Percentiles rank a stretch among this genome's conserved stretches.
These are phyloP conservation scores for Scleroderma citrinum DNA, from an alignment of 768 basidiomycete species.

Conservation along the genomic window DNA sequence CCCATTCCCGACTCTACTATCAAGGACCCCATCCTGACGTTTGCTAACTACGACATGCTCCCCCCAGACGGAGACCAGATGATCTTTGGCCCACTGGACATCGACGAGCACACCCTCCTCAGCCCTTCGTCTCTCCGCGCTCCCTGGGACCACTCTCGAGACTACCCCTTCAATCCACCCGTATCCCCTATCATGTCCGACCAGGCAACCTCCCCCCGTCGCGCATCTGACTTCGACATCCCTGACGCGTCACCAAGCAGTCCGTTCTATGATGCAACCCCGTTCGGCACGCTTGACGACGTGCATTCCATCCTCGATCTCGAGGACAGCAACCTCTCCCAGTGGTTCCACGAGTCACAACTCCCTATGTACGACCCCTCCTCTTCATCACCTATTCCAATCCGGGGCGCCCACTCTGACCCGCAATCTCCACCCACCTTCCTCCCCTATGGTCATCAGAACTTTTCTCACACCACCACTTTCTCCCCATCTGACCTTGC, in stretches of 20 bases:
- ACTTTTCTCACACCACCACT: slow-evolving; percentile 43
- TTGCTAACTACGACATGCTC: slow-evolving; percentile 37
- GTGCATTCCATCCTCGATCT: slow-evolving; percentile 34
- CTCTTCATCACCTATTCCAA: slow-evolving; percentile 59
- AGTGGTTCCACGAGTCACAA: slow-evolving; percentile 65
- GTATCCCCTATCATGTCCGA: slow-evolving; percentile 36
- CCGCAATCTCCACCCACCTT: slow-evolving; percentile 42
- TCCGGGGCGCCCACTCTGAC: slow-evolving; percentile 42
- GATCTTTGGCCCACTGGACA: slow-evolving; percentile 32
- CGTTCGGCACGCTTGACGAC: slow-evolving; percentile 29
- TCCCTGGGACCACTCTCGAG: slow-evolving; percentile 24
- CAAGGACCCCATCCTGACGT: slow-evolving; percentile 30
- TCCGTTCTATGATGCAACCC: slow-evolving; percentile 29
- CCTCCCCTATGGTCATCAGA: slow-evolving; percentile 41
- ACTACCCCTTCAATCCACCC: slow-evolving; percentile 34
- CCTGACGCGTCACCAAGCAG: slow-evolving; percentile 35
- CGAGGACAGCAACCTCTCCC: slow-evolving; percentile 38
- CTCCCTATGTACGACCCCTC: slow-evolving; percentile 26
- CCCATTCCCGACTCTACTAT: slow-evolving; percentile 20
- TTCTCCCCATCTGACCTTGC: slow-evolving; percentile 62
- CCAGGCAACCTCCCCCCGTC: slow-evolving; percentile 37
- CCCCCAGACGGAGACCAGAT: slow-evolving; percentile 27
- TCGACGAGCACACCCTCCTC: slow-evolving; percentile 26
- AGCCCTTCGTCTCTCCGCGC: slow-evolving; percentile 8
- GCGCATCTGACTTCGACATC: slow-evolving; percentile 36